Evolutionary conservation across 169 alveolate species (phyloP), one percentile per base, ranked within the genome.

Genomic region (Plasmodium gallinaceum): DNA sequence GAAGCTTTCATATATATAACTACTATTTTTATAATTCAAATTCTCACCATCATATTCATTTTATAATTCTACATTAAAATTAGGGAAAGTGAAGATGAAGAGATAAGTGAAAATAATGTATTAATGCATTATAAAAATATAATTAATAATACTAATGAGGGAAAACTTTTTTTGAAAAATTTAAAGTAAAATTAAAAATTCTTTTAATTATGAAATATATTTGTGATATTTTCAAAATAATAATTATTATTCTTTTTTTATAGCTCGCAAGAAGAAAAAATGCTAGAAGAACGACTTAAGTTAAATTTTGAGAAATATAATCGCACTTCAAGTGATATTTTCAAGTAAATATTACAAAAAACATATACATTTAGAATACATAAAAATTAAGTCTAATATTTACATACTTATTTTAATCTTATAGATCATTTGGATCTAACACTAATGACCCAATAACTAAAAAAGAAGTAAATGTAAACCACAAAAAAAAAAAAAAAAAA

Each of bases 251-350:
- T 42, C 12, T 48, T 64, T 52, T 52, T 18, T 64, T 69, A 26
- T 52, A 83, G 91, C 39, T 22, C 24, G 7, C 24, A 58, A 7
- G 75, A 70, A 12, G 74, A 86, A 64, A 48, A 64, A 45, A 71
- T 65, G 32, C 32, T 86, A 45, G 92, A 64, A 61, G 92, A 86
- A 42, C 43, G 92, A 26, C 92, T 86, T 48, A 73, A 46, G 60
- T 22, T 86, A 52, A 86, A 70, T 73, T 46, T 10, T 22, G 88
- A 71, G 22, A 86, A 86, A 66, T 86, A 86, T 45, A 60, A 46
- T 24, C 42, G 43, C 43, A 51, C 24, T 43, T 46, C 66, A 7
- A 7, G 45, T 37, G 69, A 71, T 68, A 37, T 70, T 20, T 86
- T 86, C 70, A 61, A 70, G 92, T 69, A 48, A 70, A 65, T 20